These are phyloP conservation scores for Dendrobium nobile DNA, from an alignment of 106 monocot genomes.

Conservation along the genomic window DNA sequence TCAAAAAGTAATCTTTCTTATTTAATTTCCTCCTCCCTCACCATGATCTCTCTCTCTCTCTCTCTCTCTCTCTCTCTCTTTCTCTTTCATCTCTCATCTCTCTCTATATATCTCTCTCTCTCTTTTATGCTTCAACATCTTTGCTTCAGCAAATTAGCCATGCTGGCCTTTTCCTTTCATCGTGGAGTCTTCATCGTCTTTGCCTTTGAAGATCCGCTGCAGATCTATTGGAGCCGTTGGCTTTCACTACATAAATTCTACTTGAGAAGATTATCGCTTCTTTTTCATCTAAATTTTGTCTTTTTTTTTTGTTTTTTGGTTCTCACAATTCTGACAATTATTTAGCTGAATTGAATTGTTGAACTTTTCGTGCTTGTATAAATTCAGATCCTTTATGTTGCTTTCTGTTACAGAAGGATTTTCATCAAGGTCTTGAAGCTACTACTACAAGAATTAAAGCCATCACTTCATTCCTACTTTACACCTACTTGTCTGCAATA, in stretches of 20 bases:
- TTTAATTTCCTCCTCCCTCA: conserved; percentile 14
- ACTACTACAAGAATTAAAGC: no score
- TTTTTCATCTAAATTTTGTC: neutral
- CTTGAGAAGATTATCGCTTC: neutral
- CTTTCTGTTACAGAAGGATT: neutral
- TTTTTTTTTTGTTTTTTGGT: neutral
- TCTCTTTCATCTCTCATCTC: conserved; percentile 9
- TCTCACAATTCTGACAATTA: neutral
- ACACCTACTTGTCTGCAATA: no score
- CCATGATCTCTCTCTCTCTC: conserved; percentile 11
- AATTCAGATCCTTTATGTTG: neutral
- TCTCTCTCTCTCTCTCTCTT: neutral
- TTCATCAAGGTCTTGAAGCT: no score
- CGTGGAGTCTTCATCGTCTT: neutral
- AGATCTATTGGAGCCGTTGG: neutral
- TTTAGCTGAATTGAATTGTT: neutral
- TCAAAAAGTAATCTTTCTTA: conserved; percentile 26
- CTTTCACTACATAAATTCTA: neutral
- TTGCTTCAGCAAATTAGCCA: neutral
- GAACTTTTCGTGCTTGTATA: neutral
- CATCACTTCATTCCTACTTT: no score
- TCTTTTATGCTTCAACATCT: neutral
- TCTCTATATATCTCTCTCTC: neutral
- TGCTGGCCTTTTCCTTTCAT: neutral
- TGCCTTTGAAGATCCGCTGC: neutral